Base-by-base conservation (phyloP, 352 stramenopile species). In the Labyrinthula sp. region DNA sequence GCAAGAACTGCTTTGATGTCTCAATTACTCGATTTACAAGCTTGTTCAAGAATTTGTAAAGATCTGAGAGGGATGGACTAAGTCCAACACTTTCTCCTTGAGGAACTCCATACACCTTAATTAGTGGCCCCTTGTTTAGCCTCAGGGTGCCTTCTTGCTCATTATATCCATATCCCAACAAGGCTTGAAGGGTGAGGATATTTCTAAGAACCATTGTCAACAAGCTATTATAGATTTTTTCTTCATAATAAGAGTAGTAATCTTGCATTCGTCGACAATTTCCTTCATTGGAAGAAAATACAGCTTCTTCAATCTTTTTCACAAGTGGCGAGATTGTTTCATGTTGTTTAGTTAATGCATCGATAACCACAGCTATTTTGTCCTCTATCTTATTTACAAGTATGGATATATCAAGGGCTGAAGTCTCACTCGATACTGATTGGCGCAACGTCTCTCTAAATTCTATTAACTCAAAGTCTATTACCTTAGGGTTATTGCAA, bases 181-280 rank as follows among this genome's bases (percentile, higher is more conserved):
- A 49, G 1, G 75, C 77, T 29, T 92, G 75, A 34, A 94, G 89
- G 10, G 78, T 84, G 1, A 77, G 85, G 74, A 94, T 92, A 5
- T 75, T 88, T 9, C 69, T 65, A 35, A 92, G 80, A 31, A 93
- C 89, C 77, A 93, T 93, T 48, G 84, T 87, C 2, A 76, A 89
- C 49, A 94, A 89, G 0, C 81, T 80, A 40, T 94, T 94, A 61
- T 90, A 94, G 28, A 94, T 77, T 3, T 79, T 72, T 15, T 83
- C 77, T 47, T 94, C 83, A 82, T 82, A 94, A 61, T 91, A 94
- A 67, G 87, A 79, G 60, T 94, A 94, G 54, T 93, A 94, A 7
- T 75, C 82, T 1, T 72, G 69, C 62, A 94, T 76, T 38, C 79
- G 77, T 0, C 75, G 64, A 41, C 73, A 86, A 3, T 65, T 73